Percentiles rank a stretch among this genome's conserved stretches.
Evolutionary conservation across 371 early-diverging fungal species (phyloP).

Genomic region (Phascolomyces articulosus): DNA sequence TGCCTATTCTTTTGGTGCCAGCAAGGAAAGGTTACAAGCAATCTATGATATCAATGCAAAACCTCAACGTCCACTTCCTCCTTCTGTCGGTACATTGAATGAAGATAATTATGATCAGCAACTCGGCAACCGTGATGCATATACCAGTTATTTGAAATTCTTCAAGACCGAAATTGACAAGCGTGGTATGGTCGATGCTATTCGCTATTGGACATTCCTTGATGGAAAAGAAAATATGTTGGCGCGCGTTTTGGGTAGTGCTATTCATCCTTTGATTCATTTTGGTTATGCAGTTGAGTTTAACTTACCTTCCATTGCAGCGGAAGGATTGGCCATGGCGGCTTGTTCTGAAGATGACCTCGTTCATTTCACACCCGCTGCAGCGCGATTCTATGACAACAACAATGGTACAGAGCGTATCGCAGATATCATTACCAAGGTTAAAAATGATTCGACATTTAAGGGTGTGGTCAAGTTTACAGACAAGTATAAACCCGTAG

Average conservation of each 20-base stretch:
- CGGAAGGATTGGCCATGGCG: conserved; percentile 60
- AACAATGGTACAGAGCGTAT: no score
- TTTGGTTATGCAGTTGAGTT: conserved; percentile 70
- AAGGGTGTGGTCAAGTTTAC: conserved; percentile 24
- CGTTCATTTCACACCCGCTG: no score
- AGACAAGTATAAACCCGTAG: conserved; percentile 13
- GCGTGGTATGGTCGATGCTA: conserved; percentile 40
- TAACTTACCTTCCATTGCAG: conserved; percentile 51
- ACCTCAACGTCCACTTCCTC: conserved; percentile 36
- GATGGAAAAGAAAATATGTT: conserved; percentile 30
- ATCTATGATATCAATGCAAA: conserved; percentile 50
- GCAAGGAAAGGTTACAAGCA: conserved; percentile 41
- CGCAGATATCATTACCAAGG: no score
- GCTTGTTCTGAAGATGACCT: conserved; percentile 23
- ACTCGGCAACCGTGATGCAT: conserved; percentile 45
- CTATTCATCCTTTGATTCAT: conserved; percentile 64
- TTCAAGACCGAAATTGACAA: conserved; percentile 47
- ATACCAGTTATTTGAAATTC: conserved; percentile 48
- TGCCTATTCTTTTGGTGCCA: conserved; percentile 55
- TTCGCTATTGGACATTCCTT: conserved; percentile 49
- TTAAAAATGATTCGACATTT: conserved; percentile 26
- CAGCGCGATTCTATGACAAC: no score
- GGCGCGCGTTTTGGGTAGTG: conserved; percentile 46
- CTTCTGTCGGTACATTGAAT: conserved; percentile 28
- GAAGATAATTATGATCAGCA: conserved; percentile 38